Base-by-base conservation (phyloP, 305 asterid genomes). In the Coffea humblotiana region DNA sequence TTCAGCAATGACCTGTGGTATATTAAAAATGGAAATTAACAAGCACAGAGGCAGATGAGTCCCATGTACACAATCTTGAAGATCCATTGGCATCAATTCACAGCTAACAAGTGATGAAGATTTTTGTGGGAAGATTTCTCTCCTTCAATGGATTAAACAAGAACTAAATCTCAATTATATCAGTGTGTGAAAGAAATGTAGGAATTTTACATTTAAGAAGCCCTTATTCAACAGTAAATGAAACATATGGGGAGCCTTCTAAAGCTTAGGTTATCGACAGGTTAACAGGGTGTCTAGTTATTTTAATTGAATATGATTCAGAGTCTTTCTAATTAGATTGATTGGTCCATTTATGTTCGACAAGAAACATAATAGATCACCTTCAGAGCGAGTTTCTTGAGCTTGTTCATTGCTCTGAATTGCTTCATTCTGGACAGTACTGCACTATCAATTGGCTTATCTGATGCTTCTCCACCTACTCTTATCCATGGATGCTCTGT, bases 331-430 rank as follows among this genome's bases (percentile, higher is more conserved):
- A 60, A 29, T 58, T 35, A 69, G 19, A 69, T 25, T 48, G 56
- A 11, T 54, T 21, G 10, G 12, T 40, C 29, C 29, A 2, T 23
- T 40, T 70, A n/a, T 70, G 32, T 58, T 37, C 40, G 29, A 51
- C 32, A 54, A 29, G 78, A 25, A 78, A 43, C 43, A 58, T 37
- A 78, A 74, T 19, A 16, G 51, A 63, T 73, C 68, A 92, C 97
- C 97, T 90, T 92, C 51, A 92, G 80, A 37, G 97, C 97, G 74
- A 92, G 94, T 85, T 92, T 85, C 86, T 92, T 90, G 81, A 92
- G 93, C 87, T 92, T 92, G 83, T 92, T 92, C 94, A 90, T 90
- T 77, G 94, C 94, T 75, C 97, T 90, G 81, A 92, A 92, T 84
- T 90, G 97, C 82, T 90, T 92, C 94, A 92, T 87, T 84, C 94